A percentile compares a stretch with the other conserved stretches of the same genome.
Evolutionary conservation across 352 stramenopile genomes (phyloP).

Genomic region (Globisporangium parvum): DNA sequence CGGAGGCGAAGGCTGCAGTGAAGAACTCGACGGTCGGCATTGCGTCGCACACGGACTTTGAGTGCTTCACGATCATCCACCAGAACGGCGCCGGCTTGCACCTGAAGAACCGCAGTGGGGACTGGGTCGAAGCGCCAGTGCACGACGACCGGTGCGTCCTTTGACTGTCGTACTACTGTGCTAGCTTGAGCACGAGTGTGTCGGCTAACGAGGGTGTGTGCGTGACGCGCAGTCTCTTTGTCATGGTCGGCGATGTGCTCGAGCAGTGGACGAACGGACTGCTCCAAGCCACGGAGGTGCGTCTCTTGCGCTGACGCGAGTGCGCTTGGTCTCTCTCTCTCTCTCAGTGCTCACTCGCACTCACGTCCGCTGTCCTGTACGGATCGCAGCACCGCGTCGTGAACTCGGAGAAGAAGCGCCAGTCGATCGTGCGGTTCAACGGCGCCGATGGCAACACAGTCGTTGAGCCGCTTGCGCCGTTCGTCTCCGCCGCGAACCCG

Average conservation of each 20-base stretch:
- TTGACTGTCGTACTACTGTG: not conserved
- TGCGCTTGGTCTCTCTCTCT: not conserved
- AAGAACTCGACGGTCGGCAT: conserved; percentile 72
- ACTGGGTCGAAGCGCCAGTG: conserved; percentile 69
- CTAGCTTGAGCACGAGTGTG: not conserved
- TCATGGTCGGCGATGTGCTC: conserved; percentile 78
- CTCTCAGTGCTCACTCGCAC: not conserved
- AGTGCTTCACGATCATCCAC: conserved; percentile 84
- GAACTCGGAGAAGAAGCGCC: conserved; percentile 65
- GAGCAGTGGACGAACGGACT: conserved; percentile 80
- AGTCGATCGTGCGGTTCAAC: conserved; percentile 84
- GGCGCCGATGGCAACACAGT: conserved; percentile 65
- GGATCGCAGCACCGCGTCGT: conserved; percentile 60
- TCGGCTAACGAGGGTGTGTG: no score
- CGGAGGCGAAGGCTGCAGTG: conserved; percentile 31
- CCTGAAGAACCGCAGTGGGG: conserved; percentile 44
- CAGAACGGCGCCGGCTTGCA: conserved; percentile 73
- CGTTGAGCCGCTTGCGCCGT: conserved; percentile 52
- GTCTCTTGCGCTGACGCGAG: not conserved
- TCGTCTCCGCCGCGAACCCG: conserved; percentile 44
- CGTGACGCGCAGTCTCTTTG: conserved; percentile 33
- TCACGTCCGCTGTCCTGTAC: not conserved
- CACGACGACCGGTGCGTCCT: conserved; percentile 48
- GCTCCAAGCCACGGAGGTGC: conserved; percentile 64
- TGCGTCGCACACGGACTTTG: conserved; percentile 79